phyloP scores from a whole-genome alignment of 1,284 basidiomycete species.

The Ustilago shanxiensis region DNA sequence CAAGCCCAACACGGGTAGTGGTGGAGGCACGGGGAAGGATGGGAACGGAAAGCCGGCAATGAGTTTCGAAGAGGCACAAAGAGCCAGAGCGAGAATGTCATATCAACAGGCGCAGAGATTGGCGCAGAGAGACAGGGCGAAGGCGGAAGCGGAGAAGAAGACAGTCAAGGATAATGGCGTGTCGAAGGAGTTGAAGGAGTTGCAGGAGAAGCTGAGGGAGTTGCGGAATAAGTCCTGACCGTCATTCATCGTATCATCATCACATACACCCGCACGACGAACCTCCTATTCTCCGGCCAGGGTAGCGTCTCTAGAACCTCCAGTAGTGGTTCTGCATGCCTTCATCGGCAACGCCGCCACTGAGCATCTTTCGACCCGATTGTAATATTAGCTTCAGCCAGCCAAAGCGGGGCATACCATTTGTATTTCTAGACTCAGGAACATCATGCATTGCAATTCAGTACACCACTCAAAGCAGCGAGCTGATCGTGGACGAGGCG shows the following conservation, averaged over 20 bases:
- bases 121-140: conserved; percentile 38
- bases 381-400: conserved; percentile 8
- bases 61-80: conserved; percentile 45
- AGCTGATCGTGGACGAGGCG: too few species aligned
- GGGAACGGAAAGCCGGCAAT: conserved; percentile 9
- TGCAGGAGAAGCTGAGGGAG: conserved; percentile 52
- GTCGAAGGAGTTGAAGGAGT: conserved; percentile 41
- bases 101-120: conserved; percentile 44
- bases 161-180: conserved; percentile 28
- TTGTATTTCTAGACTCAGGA: conserved; percentile 14
- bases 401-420: neutral
- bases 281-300: too few species aligned
- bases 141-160: conserved; percentile 24
- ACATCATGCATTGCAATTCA: neutral
- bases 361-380: neutral
- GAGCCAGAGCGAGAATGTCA: conserved; percentile 39
- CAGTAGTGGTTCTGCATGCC: neutral
- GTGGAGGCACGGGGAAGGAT: neutral
- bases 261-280: too few species aligned
- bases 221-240: conserved; percentile 24
- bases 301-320: too few species aligned
- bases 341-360: neutral
- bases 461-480: neutral
- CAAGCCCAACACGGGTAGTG: neutral
- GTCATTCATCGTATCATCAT: too few species aligned